Evolutionary conservation across 768 basidiomycete genomes (phyloP).

Genomic region (Polyporus arcularius): DNA sequence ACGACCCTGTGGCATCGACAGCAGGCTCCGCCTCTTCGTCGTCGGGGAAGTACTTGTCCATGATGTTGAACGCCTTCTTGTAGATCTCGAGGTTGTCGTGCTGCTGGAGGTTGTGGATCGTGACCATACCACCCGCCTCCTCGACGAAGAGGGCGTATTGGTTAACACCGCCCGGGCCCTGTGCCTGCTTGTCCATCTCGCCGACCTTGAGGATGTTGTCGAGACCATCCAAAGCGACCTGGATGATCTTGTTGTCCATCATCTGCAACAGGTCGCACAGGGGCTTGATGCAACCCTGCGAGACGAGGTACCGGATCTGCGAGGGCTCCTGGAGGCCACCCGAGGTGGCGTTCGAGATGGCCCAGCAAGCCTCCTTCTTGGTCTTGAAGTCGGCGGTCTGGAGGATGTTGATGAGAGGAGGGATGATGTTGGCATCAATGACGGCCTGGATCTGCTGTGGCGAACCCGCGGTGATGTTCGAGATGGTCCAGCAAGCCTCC

Average conservation of each 20-base stretch:
- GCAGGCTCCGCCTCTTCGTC: constrained; percentile 92
- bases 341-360: constrained; percentile 97
- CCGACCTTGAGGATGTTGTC: constrained; percentile 99
- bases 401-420: constrained; percentile 97
- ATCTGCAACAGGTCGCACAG: constrained; percentile 94
- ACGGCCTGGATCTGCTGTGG: constrained; percentile 96
- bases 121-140: constrained; percentile 98
- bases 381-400: constrained; percentile 99
- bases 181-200: constrained; percentile 87
- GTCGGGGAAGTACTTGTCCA: constrained; percentile 98
- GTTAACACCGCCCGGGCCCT: constrained; percentile 82
- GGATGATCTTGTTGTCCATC: constrained; percentile 99
- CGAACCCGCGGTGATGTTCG: constrained; percentile 96
- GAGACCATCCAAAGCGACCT: constrained; percentile 95
- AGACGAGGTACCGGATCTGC: constrained; percentile 97
- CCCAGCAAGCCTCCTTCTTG: constrained; percentile 99
- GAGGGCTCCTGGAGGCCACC: constrained; percentile 95
- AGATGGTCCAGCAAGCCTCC: constrained; percentile 99
- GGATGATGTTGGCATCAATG: constrained; percentile 97
- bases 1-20: constrained; percentile 72
- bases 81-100: constrained; percentile 99
- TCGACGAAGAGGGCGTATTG: constrained; percentile 94
- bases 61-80: constrained; percentile 99
- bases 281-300: constrained; percentile 98
- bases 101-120: constrained; percentile 98